Conservation (phyloP, 192 early-diverging fungal species). For the Kickxella alabastrina region DNA sequence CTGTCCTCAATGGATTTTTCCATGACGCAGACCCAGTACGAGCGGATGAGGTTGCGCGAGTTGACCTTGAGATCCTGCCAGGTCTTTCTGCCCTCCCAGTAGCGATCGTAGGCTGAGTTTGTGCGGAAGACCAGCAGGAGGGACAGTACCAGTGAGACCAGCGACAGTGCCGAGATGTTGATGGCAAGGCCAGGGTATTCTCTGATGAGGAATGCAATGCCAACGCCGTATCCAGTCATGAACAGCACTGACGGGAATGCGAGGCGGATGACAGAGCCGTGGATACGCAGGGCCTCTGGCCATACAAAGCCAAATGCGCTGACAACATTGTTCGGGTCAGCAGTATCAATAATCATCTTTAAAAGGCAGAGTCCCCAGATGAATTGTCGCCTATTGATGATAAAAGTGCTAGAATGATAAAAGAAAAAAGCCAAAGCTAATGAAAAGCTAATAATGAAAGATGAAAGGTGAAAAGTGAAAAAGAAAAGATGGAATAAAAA, state of each 20-base stretch:
- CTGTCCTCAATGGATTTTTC: slow-evolving; percentile 55
- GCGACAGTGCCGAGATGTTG: slow-evolving; percentile 37
- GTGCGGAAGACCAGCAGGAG: slow-evolving; percentile 58
- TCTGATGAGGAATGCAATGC: slow-evolving; percentile 44
- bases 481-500: too few relatives aligned
- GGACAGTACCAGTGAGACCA: slow-evolving; percentile 51
- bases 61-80: slow-evolving; percentile 71
- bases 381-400: background rate
- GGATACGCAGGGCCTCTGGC: slow-evolving; percentile 41
- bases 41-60: slow-evolving; percentile 74
- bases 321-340: slow-evolving; percentile 26
- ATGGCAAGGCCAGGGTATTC: slow-evolving; percentile 31
- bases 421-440: too few relatives aligned
- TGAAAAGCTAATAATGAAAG: too few relatives aligned
- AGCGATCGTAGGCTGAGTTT: slow-evolving; percentile 68
- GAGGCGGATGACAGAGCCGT: slow-evolving; percentile 50
- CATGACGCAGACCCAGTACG: slow-evolving; percentile 66
- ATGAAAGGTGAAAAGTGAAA: too few relatives aligned
- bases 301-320: slow-evolving; percentile 27
- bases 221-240: slow-evolving; percentile 47
- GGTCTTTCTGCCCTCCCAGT: slow-evolving; percentile 81
- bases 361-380: background rate
- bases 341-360: slow-evolving; percentile 42
- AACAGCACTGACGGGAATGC: slow-evolving; percentile 30
- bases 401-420: too few relatives aligned